A percentile compares a stretch with the other conserved stretches of the same genome.
Evolutionary conservation across 352 stramenopile species (phyloP).

Genomic region (Pythium apleroticum): DNA sequence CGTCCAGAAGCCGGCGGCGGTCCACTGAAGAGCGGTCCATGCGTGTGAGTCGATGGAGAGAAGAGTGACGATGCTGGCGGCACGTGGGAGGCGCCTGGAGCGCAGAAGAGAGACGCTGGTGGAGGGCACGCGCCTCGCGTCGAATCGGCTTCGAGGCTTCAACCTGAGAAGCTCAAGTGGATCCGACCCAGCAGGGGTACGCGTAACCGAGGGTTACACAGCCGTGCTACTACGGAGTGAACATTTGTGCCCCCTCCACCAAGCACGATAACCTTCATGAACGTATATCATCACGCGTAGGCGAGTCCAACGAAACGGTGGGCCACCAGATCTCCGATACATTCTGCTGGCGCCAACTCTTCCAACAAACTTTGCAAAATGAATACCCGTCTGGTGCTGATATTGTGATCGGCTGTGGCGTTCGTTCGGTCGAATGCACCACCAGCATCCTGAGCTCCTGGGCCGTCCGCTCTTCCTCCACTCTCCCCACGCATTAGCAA

Average conservation of each 20-base stretch:
- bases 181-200: not conserved
- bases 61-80: not conserved
- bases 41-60: not conserved
- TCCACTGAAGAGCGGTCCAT: constrained; percentile 24
- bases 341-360: too few relatives aligned
- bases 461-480: constrained; percentile 11
- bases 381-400: not conserved
- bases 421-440: constrained; percentile 6
- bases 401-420: not conserved
- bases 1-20: constrained; percentile 18
- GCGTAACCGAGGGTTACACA: constrained; percentile 4
- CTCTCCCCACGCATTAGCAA: not conserved
- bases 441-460: constrained; percentile 9
- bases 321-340: too few relatives aligned
- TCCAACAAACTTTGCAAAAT: too few relatives aligned
- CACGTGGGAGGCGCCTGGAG: not conserved
- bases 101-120: not conserved
- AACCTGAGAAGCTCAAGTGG: constrained; percentile 4
- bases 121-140: constrained; percentile 10
- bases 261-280: not conserved
- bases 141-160: constrained; percentile 13
- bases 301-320: not conserved
- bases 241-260: not conserved
- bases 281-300: not conserved
- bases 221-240: not conserved